Conservation (phyloP, 495 filamentous ascomycete species). For the Collariella sp. region DNA sequence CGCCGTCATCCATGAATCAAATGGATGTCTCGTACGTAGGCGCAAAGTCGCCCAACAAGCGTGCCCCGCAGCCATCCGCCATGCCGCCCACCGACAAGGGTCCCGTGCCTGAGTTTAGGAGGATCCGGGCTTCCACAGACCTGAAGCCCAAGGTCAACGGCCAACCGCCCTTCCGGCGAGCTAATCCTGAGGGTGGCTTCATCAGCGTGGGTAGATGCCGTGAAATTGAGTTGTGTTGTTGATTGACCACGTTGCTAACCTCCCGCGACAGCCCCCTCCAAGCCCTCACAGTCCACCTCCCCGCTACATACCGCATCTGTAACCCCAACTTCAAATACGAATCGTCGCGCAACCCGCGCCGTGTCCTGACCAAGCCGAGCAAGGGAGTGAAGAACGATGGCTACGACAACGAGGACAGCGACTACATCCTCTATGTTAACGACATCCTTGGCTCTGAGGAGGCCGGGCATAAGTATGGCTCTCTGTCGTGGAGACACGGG, state of each 20-base stretch:
- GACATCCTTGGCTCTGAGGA: slow-evolving; percentile 98
- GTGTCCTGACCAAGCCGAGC: slow-evolving; percentile 98
- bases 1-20: slow-evolving; percentile 57
- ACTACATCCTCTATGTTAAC: slow-evolving; percentile 99
- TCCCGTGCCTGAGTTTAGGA: slow-evolving; percentile 80
- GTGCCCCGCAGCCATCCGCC: slow-evolving; percentile 39
- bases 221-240: background rate
- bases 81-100: slow-evolving; percentile 49
- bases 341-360: slow-evolving; percentile 92
- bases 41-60: slow-evolving; percentile 60
- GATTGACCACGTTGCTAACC: slow-evolving; percentile 6
- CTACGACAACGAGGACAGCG: slow-evolving; percentile 97
- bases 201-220: slow-evolving; percentile 67
- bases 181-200: slow-evolving; percentile 95
- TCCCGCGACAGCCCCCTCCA: slow-evolving; percentile 66
- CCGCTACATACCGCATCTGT: slow-evolving; percentile 95
- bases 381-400: slow-evolving; percentile 99
- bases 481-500: background rate
- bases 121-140: slow-evolving; percentile 61
- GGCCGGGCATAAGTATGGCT: slow-evolving; percentile 85
- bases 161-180: slow-evolving; percentile 85
- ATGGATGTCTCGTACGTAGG: slow-evolving; percentile 69
- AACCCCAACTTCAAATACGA: slow-evolving; percentile 99
- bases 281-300: slow-evolving; percentile 88
- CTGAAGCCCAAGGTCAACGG: slow-evolving; percentile 73